phyloP scores from a whole-genome alignment of 768 basidiomycete genomes.

The Termitomyces titanicus region DNA sequence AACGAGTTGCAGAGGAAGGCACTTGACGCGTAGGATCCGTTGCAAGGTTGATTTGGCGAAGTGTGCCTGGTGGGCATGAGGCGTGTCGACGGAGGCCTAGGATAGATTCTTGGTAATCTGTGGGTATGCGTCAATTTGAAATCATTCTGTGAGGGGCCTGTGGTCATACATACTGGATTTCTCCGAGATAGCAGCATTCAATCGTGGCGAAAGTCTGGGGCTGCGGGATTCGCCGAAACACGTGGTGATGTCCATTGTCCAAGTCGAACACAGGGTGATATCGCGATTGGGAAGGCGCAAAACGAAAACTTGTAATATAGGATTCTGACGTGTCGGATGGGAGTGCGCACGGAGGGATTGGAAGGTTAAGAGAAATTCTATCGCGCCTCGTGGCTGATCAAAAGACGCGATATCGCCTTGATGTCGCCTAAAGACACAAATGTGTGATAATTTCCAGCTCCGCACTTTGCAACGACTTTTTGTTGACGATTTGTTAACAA shows the following conservation, averaged over 20 bases:
- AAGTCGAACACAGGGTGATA: no score
- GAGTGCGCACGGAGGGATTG: background rate
- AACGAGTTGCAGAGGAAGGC: background rate
- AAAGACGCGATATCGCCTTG: background rate
- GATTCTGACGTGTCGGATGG: no score
- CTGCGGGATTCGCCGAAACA: background rate
- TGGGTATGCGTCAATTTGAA: background rate
- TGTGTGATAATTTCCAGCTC: background rate
- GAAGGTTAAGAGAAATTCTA: background rate
- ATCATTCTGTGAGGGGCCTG: background rate
- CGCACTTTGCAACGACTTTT: background rate
- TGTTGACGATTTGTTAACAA: background rate
- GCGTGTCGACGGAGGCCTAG: conserved; percentile 1
- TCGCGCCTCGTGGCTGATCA: background rate
- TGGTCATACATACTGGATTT: background rate
- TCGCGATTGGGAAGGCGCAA: no score
- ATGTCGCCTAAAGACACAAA: background rate
- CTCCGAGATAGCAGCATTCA: background rate
- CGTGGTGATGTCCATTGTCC: no score
- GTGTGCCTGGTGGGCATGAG: conserved; percentile 3
- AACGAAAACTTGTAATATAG: no score
- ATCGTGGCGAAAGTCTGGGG: background rate
- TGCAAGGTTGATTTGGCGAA: background rate
- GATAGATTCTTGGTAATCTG: background rate
- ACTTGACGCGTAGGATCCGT: conserved; percentile 1